Percentiles rank a stretch among this genome's conserved stretches.
phyloP scores from a whole-genome alignment of 208 protist genomes.

The Acanthamoeba pearcei region DNA sequence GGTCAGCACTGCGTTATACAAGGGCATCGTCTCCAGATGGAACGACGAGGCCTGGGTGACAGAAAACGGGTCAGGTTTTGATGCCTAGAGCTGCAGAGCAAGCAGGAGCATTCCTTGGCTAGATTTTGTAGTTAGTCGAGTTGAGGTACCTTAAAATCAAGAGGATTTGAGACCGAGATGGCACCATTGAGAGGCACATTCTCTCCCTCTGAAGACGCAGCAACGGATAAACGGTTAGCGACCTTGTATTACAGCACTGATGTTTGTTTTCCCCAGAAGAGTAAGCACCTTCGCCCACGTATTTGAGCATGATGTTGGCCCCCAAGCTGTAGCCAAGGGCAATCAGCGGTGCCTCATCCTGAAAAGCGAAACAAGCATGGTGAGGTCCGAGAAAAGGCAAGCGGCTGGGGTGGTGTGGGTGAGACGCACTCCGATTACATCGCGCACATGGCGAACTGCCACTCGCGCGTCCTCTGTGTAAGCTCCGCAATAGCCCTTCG shows the following conservation, averaged over 20 bases:
- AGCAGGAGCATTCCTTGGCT: no score
- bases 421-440: background rate
- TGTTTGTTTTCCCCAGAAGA: no score
- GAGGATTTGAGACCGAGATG: constrained; percentile 38
- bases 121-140: no score
- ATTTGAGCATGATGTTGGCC: constrained; percentile 70
- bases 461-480: constrained; percentile 43
- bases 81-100: no score
- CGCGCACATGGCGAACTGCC: constrained; percentile 23
- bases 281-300: constrained; percentile 57
- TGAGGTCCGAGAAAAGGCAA: background rate
- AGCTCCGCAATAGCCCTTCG: constrained; percentile 51
- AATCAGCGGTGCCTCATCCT: constrained; percentile 21
- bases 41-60: background rate
- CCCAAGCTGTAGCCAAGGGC: constrained; percentile 56
- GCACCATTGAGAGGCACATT: background rate
- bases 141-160: background rate
- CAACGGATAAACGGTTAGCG: no score
- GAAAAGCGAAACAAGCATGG: no score
- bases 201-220: background rate
- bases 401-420: background rate
- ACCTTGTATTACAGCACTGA: no score
- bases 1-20: constrained; percentile 44
- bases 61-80: background rate
- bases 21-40: constrained; percentile 38